These are phyloP conservation scores for Curvularia hawaiiensis DNA, from an alignment of 2,329 filamentous ascomycete species.

Conservation along the genomic window DNA sequence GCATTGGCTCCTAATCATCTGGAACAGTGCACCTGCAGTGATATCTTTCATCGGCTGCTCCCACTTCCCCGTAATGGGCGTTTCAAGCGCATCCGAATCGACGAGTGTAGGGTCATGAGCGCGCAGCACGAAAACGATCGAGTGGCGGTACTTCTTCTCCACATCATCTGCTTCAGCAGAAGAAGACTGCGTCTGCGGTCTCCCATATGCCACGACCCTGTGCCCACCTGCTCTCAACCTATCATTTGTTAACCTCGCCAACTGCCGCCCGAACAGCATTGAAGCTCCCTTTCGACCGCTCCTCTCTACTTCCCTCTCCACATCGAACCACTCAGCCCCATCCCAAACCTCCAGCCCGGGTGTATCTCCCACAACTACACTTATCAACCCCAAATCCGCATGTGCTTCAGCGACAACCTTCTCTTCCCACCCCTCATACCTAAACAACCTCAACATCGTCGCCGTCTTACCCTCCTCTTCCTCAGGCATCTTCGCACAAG, in stretches of 20 bases:
- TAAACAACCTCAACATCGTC: constrained; percentile 45
- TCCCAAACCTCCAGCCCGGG: constrained; percentile 47
- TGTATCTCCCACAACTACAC: constrained; percentile 42
- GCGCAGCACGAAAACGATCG: constrained; percentile 46
- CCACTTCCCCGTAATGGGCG: constrained; percentile 39
- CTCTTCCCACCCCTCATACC: constrained; percentile 43
- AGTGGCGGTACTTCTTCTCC: constrained; percentile 35
- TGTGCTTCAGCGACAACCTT: constrained; percentile 47
- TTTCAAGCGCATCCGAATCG: constrained; percentile 34
- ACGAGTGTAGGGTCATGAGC: constrained; percentile 38
- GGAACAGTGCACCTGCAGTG: constrained; percentile 41
- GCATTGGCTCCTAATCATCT: constrained; percentile 36
- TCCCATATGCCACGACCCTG: constrained; percentile 43
- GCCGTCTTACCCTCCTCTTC: constrained; percentile 34
- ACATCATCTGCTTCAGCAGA: neutral
- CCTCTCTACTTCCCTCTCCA: constrained; percentile 35
- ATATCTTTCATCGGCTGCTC: constrained; percentile 26
- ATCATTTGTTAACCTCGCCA: constrained; percentile 36
- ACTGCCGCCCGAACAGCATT: constrained; percentile 38
- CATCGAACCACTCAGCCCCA: constrained; percentile 28
- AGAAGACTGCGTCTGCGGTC: neutral
- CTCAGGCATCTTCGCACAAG: constrained; percentile 29
- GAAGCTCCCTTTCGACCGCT: constrained; percentile 27
- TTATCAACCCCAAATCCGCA: constrained; percentile 43
- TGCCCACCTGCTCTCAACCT: constrained; percentile 43